These are phyloP conservation scores for Klebsormidium nitens DNA, from an alignment of 139 green algal genomes.

Conservation along the genomic window DNA sequence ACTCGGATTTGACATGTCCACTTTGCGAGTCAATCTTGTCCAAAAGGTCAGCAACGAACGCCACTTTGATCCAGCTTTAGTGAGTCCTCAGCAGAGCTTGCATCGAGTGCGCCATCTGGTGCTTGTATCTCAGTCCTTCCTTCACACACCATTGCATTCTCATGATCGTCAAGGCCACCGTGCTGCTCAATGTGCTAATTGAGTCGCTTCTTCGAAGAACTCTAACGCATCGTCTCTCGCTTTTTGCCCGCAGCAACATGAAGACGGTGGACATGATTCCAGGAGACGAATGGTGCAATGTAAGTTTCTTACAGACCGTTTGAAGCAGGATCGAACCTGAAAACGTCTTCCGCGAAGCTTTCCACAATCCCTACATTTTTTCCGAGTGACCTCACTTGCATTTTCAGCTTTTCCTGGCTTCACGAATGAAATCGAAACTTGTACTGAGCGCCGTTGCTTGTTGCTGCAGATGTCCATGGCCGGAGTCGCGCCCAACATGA, in stretches of 20 bases:
- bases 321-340: not conserved
- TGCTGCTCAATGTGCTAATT: not conserved
- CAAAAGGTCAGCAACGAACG: conserved; percentile 11
- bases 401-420: not conserved
- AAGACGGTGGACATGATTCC: conserved; percentile 31
- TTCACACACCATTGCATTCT: not conserved
- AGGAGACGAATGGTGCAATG: conserved; percentile 31
- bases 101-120: not conserved
- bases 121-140: not conserved
- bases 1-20: conserved; percentile 22
- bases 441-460: conserved; percentile 6
- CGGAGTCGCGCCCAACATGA: conserved; percentile 24
- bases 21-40: conserved; percentile 28
- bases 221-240: not conserved
- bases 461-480: conserved; percentile 32
- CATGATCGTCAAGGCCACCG: not conserved
- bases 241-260: conserved; percentile 30
- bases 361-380: conserved; percentile 1
- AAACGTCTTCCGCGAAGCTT: not conserved
- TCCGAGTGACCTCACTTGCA: not conserved
- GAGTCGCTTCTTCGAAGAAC: not conserved
- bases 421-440: conserved; percentile 2
- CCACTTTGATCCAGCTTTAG: not conserved
- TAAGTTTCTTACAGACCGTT: not conserved
- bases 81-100: not conserved